Base-by-base conservation (phyloP, 2,329 filamentous ascomycete species). In the Albifimbria verrucaria region DNA sequence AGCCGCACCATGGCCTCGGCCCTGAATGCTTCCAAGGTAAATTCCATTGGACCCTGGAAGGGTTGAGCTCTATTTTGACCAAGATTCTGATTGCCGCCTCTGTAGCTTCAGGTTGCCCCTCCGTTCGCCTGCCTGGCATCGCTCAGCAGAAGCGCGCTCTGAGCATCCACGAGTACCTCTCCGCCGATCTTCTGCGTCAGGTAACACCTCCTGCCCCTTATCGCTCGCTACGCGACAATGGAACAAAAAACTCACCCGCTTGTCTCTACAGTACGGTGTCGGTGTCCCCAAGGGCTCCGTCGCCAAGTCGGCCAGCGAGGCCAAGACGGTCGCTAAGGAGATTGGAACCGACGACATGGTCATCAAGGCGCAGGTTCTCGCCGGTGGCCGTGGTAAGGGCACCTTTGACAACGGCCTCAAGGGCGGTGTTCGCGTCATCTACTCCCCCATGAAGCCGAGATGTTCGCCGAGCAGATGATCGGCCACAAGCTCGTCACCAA, bases 401-500 rank as follows among this genome's bases (percentile, higher is more conserved):
- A 88, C 86, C 65, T 99, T 99, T 72, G 92, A 96, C 79, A 97
- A 97, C 77, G 94, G 94, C 67, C 87, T 99, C 72, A 99, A 99
- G 83, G 94, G 94, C 68, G 94, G 94, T 80, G 94, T 99, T 65
- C 87, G 94, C 67, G 92, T 99, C 68, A 96, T 99, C 77, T 99
- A 97, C 85, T 97, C 93, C 80, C 90, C 94, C 92, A 92, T 66
- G 85, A 88, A 82, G 94, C 94, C 70, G 89, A 91, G 82, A 96
- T 97, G 86, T 96, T 99, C 72, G 93, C 94, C 65, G 85, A 93
- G 65, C 92, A 99, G 81, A 99, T 99, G 94, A 97, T 99, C 76
- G 94, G 94, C 71, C 93, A 99, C 81, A 97, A 97, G 79, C 91
- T 99, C 76, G 85, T 99, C 77, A 99, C 94, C 75, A 99, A 99